Evolutionary conservation across 2,329 filamentous ascomycete species (phyloP), one percentile per base, ranked within the genome.

Genomic region (Pseudophaeomoniella oleicola): DNA sequence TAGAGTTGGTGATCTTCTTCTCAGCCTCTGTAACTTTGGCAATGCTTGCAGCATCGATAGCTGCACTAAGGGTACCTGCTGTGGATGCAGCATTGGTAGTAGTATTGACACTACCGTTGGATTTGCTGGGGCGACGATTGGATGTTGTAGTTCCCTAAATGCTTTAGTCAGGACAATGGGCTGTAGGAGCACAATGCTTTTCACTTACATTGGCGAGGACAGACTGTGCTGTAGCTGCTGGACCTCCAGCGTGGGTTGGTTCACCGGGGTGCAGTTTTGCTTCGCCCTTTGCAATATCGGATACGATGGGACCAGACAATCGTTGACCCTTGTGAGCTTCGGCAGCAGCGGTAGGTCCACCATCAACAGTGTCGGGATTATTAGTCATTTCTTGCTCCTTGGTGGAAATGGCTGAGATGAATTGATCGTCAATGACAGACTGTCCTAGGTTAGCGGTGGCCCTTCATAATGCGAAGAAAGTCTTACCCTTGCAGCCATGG

Each of bases 231-330:
- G 18, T 36, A 16, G 32, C 34, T 11, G 37, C 16, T 5, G 32
- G 37, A 5, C 37, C 37, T 12, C 32, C 32, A 17, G 12, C n/a
- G 15, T 19, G 13, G 12, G 36, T 13, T 16, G 29, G 41, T 4
- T 54, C 51, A 3, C 38, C 47, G 1, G 55, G 54, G 0, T 57
- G 60, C 17, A 62, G 47, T 9, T 38, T 46, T 37, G 55, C 56
- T 48, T 63, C 58, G 10, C 55, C 59, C 35, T 53, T 50, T 4
- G 56, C 60, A 41, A 63, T 62, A 40, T 61, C 57, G 39, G 56
- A 52, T 2, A 63, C 43, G 33, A 52, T 50, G 39, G 54, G 37
- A 3, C 49, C 36, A 12, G 50, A 57, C 30, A 62, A 51, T 30
- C 45, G 38, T 35, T 55, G 49, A 12, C 46, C 45, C 13, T 43